A percentile compares a stretch with the other conserved stretches of the same genome.
Conservation (phyloP, 257 asterid species). For the Solanum pinnatisectum region DNA sequence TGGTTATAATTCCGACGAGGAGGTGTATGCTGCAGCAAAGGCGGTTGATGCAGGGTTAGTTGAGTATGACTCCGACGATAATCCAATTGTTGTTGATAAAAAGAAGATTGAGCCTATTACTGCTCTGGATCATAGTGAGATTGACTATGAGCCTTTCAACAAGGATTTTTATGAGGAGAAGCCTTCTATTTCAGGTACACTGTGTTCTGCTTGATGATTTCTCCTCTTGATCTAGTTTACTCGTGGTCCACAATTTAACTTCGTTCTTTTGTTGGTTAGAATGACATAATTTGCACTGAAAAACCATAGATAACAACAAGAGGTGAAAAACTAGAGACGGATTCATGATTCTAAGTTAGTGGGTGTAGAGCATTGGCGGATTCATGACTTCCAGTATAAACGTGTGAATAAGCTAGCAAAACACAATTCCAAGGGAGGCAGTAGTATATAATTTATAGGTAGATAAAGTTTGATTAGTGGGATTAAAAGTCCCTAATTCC, state of each 20-base stretch:
- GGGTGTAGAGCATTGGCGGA: background rate
- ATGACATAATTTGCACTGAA: background rate
- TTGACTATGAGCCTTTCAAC: slow-evolving; percentile 74
- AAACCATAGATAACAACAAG: background rate
- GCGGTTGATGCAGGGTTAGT: slow-evolving; percentile 90
- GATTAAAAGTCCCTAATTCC: background rate
- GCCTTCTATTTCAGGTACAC: slow-evolving; percentile 81
- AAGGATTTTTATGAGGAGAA: slow-evolving; percentile 92
- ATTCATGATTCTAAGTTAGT: background rate
- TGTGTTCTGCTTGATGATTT: background rate
- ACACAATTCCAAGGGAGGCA: background rate
- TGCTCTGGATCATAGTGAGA: slow-evolving; percentile 62
- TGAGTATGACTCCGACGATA: slow-evolving; percentile 92
- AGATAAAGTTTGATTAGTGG: background rate
- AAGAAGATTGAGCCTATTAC: slow-evolving; percentile 87
- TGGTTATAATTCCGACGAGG: slow-evolving; percentile 95
- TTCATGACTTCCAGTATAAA: background rate
- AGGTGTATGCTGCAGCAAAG: slow-evolving; percentile 98
- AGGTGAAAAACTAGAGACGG: background rate
- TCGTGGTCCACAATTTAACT: background rate
- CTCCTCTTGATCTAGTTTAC: background rate
- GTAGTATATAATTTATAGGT: background rate
- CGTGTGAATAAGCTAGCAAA: background rate
- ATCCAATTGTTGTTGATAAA: slow-evolving; percentile 76
- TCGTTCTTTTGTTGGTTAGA: background rate